These are phyloP conservation scores for Colletotrichum liaoningense DNA, from an alignment of 2,329 filamentous ascomycete genomes.

Conservation along the genomic window DNA sequence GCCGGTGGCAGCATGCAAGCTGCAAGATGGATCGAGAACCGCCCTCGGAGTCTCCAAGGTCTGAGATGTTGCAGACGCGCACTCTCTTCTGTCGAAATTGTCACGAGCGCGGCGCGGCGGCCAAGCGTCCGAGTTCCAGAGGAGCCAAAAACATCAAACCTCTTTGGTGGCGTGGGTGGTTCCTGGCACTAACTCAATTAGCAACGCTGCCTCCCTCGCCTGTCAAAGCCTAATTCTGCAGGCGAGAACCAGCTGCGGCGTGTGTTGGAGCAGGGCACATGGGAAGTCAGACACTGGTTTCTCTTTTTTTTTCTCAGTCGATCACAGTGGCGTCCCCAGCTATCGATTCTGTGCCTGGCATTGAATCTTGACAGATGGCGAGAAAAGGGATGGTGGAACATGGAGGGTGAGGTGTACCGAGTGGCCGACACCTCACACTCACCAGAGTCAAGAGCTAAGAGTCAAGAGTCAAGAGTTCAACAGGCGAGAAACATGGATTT, in stretches of 20 bases:
- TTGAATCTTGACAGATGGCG: not conserved
- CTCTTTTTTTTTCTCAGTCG: not conserved
- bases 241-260: not conserved
- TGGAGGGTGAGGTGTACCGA: not conserved
- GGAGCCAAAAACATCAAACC: not conserved
- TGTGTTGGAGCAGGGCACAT: not conserved
- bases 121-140: not conserved
- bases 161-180: not conserved
- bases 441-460: too few species aligned
- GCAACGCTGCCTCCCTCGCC: not conserved
- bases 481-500: not conserved
- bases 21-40: not conserved
- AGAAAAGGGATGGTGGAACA: constrained; percentile 3
- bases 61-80: not conserved
- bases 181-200: not conserved
- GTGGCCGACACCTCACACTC: not conserved
- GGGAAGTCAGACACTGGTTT: not conserved
- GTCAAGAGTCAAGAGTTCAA: not conserved
- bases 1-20: not conserved
- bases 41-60: not conserved
- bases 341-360: not conserved
- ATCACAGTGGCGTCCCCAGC: not conserved
- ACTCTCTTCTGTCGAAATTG: not conserved
- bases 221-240: not conserved
- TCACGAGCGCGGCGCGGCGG: not conserved